Evolutionary conservation across 352 stramenopile genomes (phyloP).

Genomic region (Globisporangium nagaii): DNA sequence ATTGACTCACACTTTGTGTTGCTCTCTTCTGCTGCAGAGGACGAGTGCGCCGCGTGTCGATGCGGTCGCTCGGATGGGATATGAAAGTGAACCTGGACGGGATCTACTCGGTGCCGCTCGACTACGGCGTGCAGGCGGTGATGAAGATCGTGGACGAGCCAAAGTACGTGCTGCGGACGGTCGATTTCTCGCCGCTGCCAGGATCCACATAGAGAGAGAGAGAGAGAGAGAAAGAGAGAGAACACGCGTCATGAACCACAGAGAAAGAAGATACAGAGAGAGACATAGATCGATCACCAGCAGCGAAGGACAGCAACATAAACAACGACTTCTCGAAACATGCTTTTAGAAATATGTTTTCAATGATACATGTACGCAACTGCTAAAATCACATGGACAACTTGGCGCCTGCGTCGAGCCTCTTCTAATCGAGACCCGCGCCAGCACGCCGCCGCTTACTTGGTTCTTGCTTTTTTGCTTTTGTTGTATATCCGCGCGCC

Average conservation of each 20-base stretch:
- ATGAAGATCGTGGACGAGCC: conserved; percentile 87
- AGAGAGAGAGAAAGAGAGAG: not conserved
- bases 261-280: not conserved
- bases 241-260: not conserved
- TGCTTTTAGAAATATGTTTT: conserved; percentile 4
- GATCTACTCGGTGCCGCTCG: conserved; percentile 82
- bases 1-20: not conserved
- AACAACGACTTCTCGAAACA: no score
- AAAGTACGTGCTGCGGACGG: conserved; percentile 81
- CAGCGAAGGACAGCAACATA: no score
- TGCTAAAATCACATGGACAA: conserved; percentile 11
- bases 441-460: not conserved
- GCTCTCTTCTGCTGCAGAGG: conserved; percentile 29
- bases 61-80: conserved; percentile 86
- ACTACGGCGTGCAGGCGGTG: conserved; percentile 86
- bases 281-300: not conserved
- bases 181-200: conserved; percentile 50
- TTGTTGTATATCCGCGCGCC: conserved; percentile 8
- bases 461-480: not conserved
- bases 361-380: conserved; percentile 5
- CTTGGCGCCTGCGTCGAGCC: not conserved
- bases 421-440: conserved; percentile 16
- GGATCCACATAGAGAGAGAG: not conserved
- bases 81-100: conserved; percentile 87
- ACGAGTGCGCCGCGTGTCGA: conserved; percentile 77